These are phyloP conservation scores for Colletotrichum euphorbiae DNA, from an alignment of 2,329 filamentous ascomycete genomes.

Conservation along the genomic window DNA sequence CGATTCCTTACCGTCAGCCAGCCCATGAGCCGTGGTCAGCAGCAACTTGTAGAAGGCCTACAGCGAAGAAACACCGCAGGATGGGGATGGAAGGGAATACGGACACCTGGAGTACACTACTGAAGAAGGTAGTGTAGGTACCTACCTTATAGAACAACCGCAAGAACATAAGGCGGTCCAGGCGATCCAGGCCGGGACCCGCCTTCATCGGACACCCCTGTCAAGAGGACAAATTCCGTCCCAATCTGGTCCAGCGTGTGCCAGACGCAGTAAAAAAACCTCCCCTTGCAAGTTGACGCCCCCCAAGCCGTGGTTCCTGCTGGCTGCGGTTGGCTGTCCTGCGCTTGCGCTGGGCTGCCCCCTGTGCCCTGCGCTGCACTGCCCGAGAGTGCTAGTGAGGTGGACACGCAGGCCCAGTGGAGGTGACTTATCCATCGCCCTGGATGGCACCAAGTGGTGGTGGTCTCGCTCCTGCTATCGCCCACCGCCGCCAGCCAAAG, in stretches of 20 bases:
- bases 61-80: too few relatives aligned
- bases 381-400: conserved; percentile 23
- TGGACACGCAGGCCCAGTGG: background rate
- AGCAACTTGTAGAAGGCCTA: too few relatives aligned
- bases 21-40: conserved; percentile 3
- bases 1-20: background rate
- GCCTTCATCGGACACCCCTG: conserved; percentile 34
- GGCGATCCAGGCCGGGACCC: conserved; percentile 11
- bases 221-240: conserved; percentile 3
- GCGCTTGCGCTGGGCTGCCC: conserved; percentile 21
- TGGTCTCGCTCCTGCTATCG: background rate
- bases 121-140: too few relatives aligned
- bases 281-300: conserved; percentile 5
- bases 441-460: background rate
- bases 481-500: background rate
- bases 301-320: conserved; percentile 12
- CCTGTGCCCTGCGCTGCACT: conserved; percentile 35
- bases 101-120: too few relatives aligned
- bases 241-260: conserved; percentile 17
- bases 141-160: too few relatives aligned
- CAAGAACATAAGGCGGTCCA: background rate
- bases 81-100: too few relatives aligned
- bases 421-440: background rate
- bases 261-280: conserved; percentile 5
- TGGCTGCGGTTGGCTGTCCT: conserved; percentile 10